Base-by-base conservation (phyloP, 2,329 filamentous ascomycete genomes). In the Penicillium palitans region DNA sequence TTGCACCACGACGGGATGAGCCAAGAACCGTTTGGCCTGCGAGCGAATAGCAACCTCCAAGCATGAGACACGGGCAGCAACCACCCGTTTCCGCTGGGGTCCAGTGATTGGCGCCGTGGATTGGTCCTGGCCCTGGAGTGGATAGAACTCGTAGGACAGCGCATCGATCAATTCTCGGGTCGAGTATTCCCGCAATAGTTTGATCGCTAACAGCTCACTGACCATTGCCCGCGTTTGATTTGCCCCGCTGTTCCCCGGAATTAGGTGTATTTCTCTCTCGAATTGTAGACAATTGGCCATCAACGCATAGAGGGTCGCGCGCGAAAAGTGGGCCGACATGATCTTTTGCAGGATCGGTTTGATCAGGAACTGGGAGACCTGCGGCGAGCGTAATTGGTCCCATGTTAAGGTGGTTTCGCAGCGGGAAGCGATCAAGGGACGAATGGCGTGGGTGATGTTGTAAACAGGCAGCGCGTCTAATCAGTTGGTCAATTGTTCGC, bases 261-360 rank as follows among this genome's bases (percentile, higher is more conserved):
- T 90, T 57, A 88, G 76, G 68, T 93, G 88, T 6, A 86, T 87
- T 73, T 98, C 93, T 74, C 96, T 97, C 70, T 84, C 84, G 75
- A 97, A 98, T 72, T 97, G 93, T 55, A 98, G 81, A 71, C 91
- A 96, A 71, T 98, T 98, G 49, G 93, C 91, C 83, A 97, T 89
- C 66, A 98, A 79, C 2, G 92, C 91, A 77, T 96, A 97, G 39
- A 97, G 75, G 0, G 92, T 95, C 10, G 90, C 93, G 48, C 90
- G 84, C 31, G 89, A 93, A 74, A 96, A 93, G 75, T 96, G 90
- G 52, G 90, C 86, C 17, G 85, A 82, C 60, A 89, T 87, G 62
- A 97, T 93, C 73, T 93, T 89, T 72, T 95, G 90, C 75, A 95
- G 91, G 80, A 97, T 95, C 2, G 93, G 93, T 79, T 97, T 97